Conservation (phyloP, 129 eudicot species). For the Cynara cardunculus region DNA sequence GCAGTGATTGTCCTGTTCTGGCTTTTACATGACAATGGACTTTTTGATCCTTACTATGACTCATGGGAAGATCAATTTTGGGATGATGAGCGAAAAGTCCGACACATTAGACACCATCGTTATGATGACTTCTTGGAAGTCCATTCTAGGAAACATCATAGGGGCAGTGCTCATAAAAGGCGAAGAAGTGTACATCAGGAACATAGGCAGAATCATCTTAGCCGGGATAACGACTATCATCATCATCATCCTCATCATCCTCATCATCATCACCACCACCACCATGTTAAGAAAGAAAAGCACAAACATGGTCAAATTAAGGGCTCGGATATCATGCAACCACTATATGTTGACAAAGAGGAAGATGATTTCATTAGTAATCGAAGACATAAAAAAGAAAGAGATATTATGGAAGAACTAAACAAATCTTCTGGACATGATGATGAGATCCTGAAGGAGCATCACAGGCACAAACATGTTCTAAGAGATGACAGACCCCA, state of each 20-base stretch:
- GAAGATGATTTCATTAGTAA: conserved; percentile 37
- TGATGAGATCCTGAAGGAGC: conserved; percentile 23
- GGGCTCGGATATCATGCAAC: conserved; percentile 27
- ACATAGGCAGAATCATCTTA: conserved; percentile 35
- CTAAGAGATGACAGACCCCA: conserved; percentile 25
- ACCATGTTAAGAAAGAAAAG: conserved; percentile 55
- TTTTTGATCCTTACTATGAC: conserved; percentile 89
- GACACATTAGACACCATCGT: conserved; percentile 25
- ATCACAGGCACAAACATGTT: conserved; percentile 27
- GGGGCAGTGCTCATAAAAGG: conserved; percentile 36
- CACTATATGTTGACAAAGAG: conserved; percentile 26
- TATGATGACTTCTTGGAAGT: conserved; percentile 12
- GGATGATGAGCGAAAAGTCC: conserved; percentile 29
- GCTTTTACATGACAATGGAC: conserved; percentile 87
- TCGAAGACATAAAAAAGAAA: conserved; percentile 38
- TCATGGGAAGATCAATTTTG: conserved; percentile 85
- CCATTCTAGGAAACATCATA: conserved; percentile 34
- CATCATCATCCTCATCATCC: conserved; percentile 51
- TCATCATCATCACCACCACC: conserved; percentile 57
- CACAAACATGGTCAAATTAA: conserved; percentile 49
- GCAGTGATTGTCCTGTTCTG: conserved; percentile 68
- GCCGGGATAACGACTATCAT: conserved; percentile 29
- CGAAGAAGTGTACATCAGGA: conserved; percentile 28
- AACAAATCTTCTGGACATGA: conserved; percentile 16
- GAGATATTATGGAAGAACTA: conserved; percentile 16